Evolutionary conservation across 371 early-diverging fungal species (phyloP).

Genomic region (Mortierella polycephala): DNA sequence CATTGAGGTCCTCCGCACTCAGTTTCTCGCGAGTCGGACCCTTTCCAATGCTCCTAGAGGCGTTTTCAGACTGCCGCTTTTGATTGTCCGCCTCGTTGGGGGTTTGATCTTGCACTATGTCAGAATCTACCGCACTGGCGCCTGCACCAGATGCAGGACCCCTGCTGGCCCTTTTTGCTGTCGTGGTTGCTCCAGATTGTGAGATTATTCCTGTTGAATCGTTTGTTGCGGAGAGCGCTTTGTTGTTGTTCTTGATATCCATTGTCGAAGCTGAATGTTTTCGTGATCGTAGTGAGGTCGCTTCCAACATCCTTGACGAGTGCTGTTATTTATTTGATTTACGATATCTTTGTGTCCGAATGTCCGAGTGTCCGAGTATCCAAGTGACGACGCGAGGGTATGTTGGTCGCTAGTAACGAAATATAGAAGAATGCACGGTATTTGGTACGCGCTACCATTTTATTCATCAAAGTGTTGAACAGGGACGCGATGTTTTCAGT

Average conservation of each 20-base stretch:
- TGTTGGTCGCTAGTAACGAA: too few species aligned
- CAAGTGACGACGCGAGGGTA: too few species aligned
- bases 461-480: too few species aligned
- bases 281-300: slow-evolving; percentile 29
- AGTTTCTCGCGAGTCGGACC: slow-evolving; percentile 2
- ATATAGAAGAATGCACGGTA: too few species aligned
- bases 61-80: too few species aligned
- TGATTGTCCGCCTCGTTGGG: too few species aligned
- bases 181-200: slow-evolving; percentile 2
- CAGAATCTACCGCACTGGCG: not conserved
- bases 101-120: too few species aligned
- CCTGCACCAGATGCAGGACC: not conserved
- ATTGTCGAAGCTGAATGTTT: slow-evolving; percentile 20
- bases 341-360: too few species aligned
- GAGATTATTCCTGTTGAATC: slow-evolving; percentile 20
- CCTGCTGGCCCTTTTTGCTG: not conserved
- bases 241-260: slow-evolving; percentile 14
- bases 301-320: slow-evolving; percentile 23
- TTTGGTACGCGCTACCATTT: too few species aligned
- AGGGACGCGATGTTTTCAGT: too few species aligned
- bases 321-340: not conserved
- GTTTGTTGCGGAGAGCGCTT: slow-evolving; percentile 5
- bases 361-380: not conserved
- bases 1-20: slow-evolving; percentile 34
- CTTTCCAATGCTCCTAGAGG: too few species aligned